phyloP scores from a whole-genome alignment of 129 eudicot genomes.

The Centaurea solstitialis region DNA sequence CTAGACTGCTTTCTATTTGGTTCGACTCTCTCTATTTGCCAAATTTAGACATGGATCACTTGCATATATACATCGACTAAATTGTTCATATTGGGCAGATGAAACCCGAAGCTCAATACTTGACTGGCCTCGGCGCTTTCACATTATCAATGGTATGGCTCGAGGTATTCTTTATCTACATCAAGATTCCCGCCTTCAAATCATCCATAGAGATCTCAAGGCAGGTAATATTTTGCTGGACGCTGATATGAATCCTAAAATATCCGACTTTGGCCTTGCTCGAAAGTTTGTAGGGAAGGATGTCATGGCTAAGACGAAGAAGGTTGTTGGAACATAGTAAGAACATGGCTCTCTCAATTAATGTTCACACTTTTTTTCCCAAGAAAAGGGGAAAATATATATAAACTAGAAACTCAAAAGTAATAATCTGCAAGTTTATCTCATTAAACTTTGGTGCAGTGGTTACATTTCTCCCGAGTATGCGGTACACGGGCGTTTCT shows the following conservation, averaged over 20 bases:
- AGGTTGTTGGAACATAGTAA: not conserved
- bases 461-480: not conserved
- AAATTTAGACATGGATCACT: not conserved
- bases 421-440: not conserved
- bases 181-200: conserved; percentile 16
- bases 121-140: not conserved
- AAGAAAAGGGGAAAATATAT: not conserved
- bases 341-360: not conserved
- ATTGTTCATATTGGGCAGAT: not conserved
- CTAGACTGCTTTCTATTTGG: conserved; percentile 27
- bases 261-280: conserved; percentile 12
- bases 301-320: not conserved
- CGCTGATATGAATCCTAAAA: conserved; percentile 18
- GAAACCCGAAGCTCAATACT: not conserved
- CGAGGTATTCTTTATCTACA: conserved; percentile 4
- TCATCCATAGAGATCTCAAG: conserved; percentile 18
- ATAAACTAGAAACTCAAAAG: not conserved
- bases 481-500: conserved; percentile 15
- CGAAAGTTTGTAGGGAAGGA: not conserved
- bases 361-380: not conserved
- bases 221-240: conserved; percentile 1
- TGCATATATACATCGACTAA: not conserved
- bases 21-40: not conserved
- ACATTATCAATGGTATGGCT: not conserved
- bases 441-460: not conserved